Evolutionary conservation across 352 stramenopile species (phyloP).

Genomic region (Vaucheria bursata): DNA sequence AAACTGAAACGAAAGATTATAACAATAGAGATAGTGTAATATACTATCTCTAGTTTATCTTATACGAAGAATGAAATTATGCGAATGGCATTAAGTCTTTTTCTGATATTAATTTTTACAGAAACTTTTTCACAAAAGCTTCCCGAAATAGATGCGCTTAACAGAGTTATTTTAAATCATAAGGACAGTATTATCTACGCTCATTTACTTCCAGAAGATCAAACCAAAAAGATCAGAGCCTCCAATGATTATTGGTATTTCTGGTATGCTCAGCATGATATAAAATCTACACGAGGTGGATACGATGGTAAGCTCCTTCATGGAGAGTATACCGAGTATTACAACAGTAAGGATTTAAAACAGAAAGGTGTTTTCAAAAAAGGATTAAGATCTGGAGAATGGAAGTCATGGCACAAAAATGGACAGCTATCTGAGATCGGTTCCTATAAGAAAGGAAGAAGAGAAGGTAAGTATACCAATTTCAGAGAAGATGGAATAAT

Average conservation of each 20-base stretch:
- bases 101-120: too few species aligned
- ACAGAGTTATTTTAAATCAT: too few species aligned
- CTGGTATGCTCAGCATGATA: not conserved
- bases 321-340: not conserved
- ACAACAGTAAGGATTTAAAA: not conserved
- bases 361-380: not conserved
- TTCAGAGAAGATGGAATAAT: not conserved
- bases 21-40: too few species aligned
- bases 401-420: not conserved
- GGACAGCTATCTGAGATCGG: not conserved
- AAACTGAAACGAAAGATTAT: too few species aligned
- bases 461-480: not conserved
- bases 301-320: slow-evolving; percentile 3
- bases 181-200: too few species aligned
- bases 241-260: not conserved
- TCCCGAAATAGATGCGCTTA: too few species aligned
- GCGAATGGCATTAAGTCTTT: too few species aligned
- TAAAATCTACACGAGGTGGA: not conserved
- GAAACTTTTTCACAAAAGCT: too few species aligned
- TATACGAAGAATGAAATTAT: too few species aligned
- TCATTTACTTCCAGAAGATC: too few species aligned
- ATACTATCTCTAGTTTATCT: too few species aligned
- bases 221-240: not conserved
- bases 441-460: not conserved
- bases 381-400: not conserved